Evolutionary conservation across 495 filamentous ascomycete genomes (phyloP).

Genomic region (Neurospora africana): DNA sequence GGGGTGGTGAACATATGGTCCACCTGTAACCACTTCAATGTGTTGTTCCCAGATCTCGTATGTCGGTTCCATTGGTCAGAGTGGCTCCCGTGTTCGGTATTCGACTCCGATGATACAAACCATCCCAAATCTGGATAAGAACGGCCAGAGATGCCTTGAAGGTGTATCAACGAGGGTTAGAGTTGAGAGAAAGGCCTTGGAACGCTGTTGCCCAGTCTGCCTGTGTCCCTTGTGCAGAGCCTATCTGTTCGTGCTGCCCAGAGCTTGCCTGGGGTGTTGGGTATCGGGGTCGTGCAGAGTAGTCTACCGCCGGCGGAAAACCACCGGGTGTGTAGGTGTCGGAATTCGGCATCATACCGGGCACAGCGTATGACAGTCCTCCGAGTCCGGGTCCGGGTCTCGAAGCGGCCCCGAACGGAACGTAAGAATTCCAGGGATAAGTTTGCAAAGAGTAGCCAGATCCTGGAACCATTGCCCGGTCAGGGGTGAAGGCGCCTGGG

Average conservation of each 20-base stretch:
- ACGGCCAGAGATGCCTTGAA: not conserved
- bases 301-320: slow-evolving; percentile 34
- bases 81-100: not conserved
- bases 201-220: slow-evolving; percentile 38
- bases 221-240: slow-evolving; percentile 24
- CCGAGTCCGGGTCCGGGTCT: slow-evolving; percentile 24
- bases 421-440: slow-evolving; percentile 36
- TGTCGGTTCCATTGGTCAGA: not conserved
- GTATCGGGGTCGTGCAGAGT: slow-evolving; percentile 33
- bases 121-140: not conserved
- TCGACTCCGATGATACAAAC: not conserved
- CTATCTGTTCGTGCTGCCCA: slow-evolving; percentile 28
- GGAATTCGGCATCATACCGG: slow-evolving; percentile 29
- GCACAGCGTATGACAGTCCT: slow-evolving; percentile 13
- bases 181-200: slow-evolving; percentile 44
- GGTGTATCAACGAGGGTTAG: slow-evolving; percentile 23
- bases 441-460: slow-evolving; percentile 24
- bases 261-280: slow-evolving; percentile 27
- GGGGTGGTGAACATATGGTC: slow-evolving; percentile 2
- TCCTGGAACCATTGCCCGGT: slow-evolving; percentile 22
- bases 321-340: slow-evolving; percentile 28
- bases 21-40: not conserved
- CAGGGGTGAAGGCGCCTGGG: slow-evolving; percentile 23
- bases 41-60: not conserved
- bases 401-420: slow-evolving; percentile 30